These are phyloP conservation scores for Capillidium rhysosporum DNA, from an alignment of 371 early-diverging fungal genomes.

Conservation along the genomic window DNA sequence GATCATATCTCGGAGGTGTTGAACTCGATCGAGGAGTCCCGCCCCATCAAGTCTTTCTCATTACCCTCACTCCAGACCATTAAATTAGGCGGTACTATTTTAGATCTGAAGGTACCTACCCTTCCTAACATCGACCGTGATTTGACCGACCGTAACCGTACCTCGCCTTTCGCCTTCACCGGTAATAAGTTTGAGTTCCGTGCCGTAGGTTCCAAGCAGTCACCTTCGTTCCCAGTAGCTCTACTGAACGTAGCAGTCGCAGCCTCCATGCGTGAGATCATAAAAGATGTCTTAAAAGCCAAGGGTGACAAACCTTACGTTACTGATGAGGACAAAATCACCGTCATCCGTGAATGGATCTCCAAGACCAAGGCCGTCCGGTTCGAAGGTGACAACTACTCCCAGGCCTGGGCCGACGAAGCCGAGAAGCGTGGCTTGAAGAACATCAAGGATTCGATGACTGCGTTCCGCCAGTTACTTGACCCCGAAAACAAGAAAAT, in stretches of 20 bases:
- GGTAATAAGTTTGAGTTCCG: constrained; percentile 99
- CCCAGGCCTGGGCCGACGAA: constrained; percentile 54
- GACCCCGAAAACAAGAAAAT: constrained; percentile 46
- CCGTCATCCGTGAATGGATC: constrained; percentile 70
- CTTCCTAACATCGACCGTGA: constrained; percentile 87
- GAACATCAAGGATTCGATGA: constrained; percentile 74
- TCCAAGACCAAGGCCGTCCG: constrained; percentile 63
- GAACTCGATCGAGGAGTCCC: constrained; percentile 67
- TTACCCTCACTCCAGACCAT: constrained; percentile 69
- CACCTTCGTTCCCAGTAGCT: constrained; percentile 86
- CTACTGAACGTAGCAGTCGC: constrained; percentile 86
- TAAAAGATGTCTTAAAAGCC: constrained; percentile 41
- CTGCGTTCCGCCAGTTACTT: constrained; percentile 64
- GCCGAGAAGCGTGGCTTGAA: constrained; percentile 77
- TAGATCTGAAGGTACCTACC: constrained; percentile 85
- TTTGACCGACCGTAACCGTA: constrained; percentile 95
- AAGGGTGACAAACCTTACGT: constrained; percentile 58
- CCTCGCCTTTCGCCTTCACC: constrained; percentile 96
- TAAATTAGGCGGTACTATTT: constrained; percentile 81
- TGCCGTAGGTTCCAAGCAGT: constrained; percentile 95
- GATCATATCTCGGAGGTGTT: constrained; percentile 86
- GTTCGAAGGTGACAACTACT: constrained; percentile 95
- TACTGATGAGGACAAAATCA: constrained; percentile 68
- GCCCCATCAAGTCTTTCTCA: constrained; percentile 61
- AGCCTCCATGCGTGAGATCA: constrained; percentile 50